Conservation (phyloP, 805 yeast species). For the Metschnikowia amazonensis region DNA sequence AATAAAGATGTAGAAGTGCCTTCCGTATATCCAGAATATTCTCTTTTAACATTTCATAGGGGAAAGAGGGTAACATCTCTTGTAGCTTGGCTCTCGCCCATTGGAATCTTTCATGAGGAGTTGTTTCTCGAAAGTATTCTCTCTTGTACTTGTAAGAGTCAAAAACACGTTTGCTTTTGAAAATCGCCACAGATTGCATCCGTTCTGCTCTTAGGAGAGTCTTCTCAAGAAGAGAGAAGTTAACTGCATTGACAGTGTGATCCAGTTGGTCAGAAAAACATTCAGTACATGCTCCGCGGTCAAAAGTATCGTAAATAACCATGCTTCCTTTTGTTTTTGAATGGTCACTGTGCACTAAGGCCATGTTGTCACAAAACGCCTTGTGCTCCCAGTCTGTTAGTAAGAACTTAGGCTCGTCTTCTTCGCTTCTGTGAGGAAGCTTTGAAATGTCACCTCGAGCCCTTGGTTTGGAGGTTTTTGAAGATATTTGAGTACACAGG, state of each 20-base stretch:
- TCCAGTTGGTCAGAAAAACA: not conserved
- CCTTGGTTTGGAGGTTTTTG: not conserved
- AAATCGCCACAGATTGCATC: not conserved
- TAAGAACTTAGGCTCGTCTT: not conserved
- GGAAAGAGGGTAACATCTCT: not conserved
- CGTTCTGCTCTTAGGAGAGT: not conserved
- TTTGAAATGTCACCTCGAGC: not conserved
- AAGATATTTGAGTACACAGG: not conserved
- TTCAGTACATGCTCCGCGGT: not conserved
- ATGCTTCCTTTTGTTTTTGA: not conserved
- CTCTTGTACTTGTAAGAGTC: conserved; percentile 1
- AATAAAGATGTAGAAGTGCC: conserved; percentile 1
- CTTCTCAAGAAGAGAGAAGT: not conserved
- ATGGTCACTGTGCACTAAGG: not conserved
- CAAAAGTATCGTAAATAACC: not conserved
- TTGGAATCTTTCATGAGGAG: conserved; percentile 1
- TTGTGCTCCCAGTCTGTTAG: conserved; percentile 4
- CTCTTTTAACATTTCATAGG: not conserved
- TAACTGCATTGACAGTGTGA: not conserved
- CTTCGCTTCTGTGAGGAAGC: not conserved
- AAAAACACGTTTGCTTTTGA: not conserved
- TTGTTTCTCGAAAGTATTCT: not conserved
- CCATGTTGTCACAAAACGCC: conserved; percentile 1
- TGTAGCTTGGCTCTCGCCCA: not conserved
- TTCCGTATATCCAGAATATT: not conserved